phyloP scores from a whole-genome alignment of 805 yeast genomes.

The Wickerhamiella slavikovae region DNA sequence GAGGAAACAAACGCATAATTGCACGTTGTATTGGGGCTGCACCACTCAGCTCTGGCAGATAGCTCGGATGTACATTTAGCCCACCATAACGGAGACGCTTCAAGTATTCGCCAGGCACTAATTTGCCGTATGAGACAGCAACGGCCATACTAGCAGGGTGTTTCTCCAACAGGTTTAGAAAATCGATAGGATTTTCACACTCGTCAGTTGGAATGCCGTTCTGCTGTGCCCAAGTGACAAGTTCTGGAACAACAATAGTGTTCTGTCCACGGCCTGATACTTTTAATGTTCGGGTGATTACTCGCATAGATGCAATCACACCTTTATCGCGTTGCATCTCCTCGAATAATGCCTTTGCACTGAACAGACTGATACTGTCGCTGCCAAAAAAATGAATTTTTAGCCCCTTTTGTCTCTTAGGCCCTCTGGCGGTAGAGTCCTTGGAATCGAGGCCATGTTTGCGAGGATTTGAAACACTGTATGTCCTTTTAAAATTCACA shows the following conservation, averaged over 20 bases:
- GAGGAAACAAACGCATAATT: slow-evolving; percentile 35
- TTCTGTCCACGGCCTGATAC: slow-evolving; percentile 8
- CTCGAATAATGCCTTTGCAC: slow-evolving; percentile 5
- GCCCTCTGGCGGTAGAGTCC: too few species aligned
- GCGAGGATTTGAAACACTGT: too few species aligned
- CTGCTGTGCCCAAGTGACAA: slow-evolving; percentile 8
- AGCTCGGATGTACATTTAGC: slow-evolving; percentile 79
- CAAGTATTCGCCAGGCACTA: slow-evolving; percentile 51
- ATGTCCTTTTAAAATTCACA: too few species aligned
- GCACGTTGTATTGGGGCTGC: slow-evolving; percentile 80
- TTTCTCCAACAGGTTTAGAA: slow-evolving; percentile 1
- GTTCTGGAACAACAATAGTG: slow-evolving; percentile 5
- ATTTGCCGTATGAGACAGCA: slow-evolving; percentile 81
- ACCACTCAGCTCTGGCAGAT: slow-evolving; percentile 64
- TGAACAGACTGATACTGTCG: slow-evolving; percentile 9
- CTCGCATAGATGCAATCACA: slow-evolving; percentile 2
- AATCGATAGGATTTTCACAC: slow-evolving; percentile 7
- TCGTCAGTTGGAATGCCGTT: slow-evolving; percentile 6
- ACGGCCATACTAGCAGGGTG: slow-evolving; percentile 32
- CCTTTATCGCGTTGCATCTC: slow-evolving; percentile 4
- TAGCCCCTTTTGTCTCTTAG: too few species aligned
- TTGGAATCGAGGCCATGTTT: too few species aligned
- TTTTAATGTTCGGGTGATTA: slow-evolving; percentile 7
- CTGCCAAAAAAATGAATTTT: slow-evolving; percentile 11
- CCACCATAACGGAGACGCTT: slow-evolving; percentile 36